Conservation (phyloP, 495 filamentous ascomycete genomes). For the Annulohypoxylon nitens region DNA sequence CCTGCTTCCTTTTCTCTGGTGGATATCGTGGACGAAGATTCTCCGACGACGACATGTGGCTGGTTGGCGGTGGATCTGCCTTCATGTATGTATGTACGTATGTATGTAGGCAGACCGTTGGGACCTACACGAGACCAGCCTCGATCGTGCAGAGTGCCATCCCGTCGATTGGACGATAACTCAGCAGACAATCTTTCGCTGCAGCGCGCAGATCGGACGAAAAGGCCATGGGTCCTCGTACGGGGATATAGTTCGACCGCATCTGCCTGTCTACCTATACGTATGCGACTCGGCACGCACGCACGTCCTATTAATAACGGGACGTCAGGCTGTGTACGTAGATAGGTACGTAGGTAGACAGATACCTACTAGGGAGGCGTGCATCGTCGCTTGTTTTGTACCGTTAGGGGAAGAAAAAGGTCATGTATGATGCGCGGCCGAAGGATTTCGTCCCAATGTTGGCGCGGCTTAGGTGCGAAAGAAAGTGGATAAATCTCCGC, state of each 20-base stretch:
- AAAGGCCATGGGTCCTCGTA: neutral
- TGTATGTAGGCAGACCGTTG: neutral
- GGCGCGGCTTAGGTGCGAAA: neutral
- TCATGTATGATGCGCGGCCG: conserved; percentile 9
- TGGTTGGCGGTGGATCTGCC: neutral
- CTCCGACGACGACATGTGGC: neutral
- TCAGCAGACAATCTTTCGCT: neutral
- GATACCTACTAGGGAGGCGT: neutral
- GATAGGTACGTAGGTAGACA: neutral
- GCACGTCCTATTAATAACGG: conserved; percentile 8
- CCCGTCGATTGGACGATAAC: neutral
- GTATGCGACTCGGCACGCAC: no score
- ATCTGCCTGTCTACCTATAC: neutral
- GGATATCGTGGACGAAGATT: neutral
- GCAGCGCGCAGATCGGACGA: conserved; percentile 1
- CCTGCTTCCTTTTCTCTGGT: neutral
- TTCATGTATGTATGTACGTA: neutral
- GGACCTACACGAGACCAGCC: neutral
- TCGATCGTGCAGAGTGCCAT: neutral
- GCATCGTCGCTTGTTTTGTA: conserved; percentile 6
- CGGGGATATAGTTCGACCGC: neutral
- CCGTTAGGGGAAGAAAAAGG: neutral
- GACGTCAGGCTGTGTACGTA: neutral
- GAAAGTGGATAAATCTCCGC: conserved; percentile 1
- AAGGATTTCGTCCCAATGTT: conserved; percentile 25